phyloP scores from a whole-genome alignment of 2,329 filamentous ascomycete species.

The Beauveria australis region DNA sequence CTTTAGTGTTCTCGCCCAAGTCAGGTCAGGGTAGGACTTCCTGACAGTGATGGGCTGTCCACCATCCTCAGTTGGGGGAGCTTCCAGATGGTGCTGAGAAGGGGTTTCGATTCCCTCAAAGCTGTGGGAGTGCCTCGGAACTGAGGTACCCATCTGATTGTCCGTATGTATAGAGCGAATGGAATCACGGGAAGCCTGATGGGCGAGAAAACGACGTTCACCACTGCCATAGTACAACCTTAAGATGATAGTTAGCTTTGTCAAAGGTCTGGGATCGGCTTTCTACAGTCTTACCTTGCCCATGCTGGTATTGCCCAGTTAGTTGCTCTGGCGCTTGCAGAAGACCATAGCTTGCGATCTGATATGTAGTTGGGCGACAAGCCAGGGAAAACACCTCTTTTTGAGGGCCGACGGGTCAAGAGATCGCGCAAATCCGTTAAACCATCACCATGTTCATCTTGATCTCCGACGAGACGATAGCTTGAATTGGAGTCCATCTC shows the following conservation, averaged over 20 bases:
- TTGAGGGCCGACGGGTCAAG: conserved; percentile 41
- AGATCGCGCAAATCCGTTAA: conserved; percentile 51
- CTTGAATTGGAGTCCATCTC: conserved; percentile 27
- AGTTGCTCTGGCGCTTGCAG: conserved; percentile 38
- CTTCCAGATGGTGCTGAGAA: conserved; percentile 35
- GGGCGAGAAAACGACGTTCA: conserved; percentile 44
- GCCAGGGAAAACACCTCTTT: conserved; percentile 39
- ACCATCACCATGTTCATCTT: conserved; percentile 57
- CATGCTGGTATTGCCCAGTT: conserved; percentile 44
- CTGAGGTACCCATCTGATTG: conserved; percentile 38
- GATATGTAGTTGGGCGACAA: conserved; percentile 42
- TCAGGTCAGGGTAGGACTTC: conserved; percentile 5
- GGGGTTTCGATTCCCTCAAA: conserved; percentile 40
- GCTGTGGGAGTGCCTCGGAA: conserved; percentile 40
- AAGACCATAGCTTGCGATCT: conserved; percentile 45
- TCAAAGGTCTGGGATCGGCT: neutral
- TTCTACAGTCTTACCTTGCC: conserved; percentile 35
- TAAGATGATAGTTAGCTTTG: conserved; percentile 14
- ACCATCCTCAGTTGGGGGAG: conserved; percentile 15
- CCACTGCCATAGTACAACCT: conserved; percentile 65
- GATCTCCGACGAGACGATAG: conserved; percentile 42
- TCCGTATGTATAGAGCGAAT: conserved; percentile 39
- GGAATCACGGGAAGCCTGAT: conserved; percentile 35
- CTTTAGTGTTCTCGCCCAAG: conserved; percentile 22
- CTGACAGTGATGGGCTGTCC: neutral